These are phyloP conservation scores for Sugiyamaella valdiviana DNA, from an alignment of 805 yeast species.

Conservation along the genomic window DNA sequence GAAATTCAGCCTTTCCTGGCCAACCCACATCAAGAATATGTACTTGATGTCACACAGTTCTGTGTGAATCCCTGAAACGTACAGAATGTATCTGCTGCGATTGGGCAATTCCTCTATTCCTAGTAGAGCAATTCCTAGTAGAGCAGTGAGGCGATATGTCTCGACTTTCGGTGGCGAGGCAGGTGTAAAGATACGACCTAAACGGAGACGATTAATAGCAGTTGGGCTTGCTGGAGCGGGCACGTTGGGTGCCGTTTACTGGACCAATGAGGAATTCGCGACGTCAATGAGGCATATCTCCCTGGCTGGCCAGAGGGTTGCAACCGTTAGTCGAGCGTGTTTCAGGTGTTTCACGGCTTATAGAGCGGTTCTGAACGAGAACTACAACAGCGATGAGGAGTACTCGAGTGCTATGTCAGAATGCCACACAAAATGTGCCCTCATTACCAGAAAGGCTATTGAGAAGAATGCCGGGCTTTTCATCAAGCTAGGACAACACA, in stretches of 20 bases:
- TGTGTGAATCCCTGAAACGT: too few relatives aligned
- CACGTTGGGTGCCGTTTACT: slow-evolving; percentile 15
- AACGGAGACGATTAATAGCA: not conserved
- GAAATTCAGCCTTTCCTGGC: too few relatives aligned
- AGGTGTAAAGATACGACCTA: not conserved
- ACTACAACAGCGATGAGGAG: slow-evolving; percentile 41
- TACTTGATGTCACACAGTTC: too few relatives aligned
- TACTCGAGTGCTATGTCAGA: slow-evolving; percentile 47
- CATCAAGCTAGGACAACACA: slow-evolving; percentile 92
- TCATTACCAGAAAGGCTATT: slow-evolving; percentile 68
- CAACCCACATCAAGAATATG: too few relatives aligned
- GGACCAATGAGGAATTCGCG: slow-evolving; percentile 21
- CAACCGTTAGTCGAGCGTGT: slow-evolving; percentile 46
- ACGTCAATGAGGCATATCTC: slow-evolving; percentile 19
- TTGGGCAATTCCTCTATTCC: not conserved
- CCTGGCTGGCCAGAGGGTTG: slow-evolving; percentile 25
- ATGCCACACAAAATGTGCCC: slow-evolving; percentile 74
- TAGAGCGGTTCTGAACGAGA: slow-evolving; percentile 45
- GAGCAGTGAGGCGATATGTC: not conserved
- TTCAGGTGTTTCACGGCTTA: slow-evolving; percentile 67
- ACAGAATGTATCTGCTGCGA: not conserved
- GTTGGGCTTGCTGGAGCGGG: slow-evolving; percentile 1
- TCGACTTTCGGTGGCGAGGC: not conserved
- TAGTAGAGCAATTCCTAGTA: too few relatives aligned
- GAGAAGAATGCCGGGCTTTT: slow-evolving; percentile 87